These are phyloP conservation scores for Tetradesmus obliquus DNA, from an alignment of 139 green algal genomes.

Conservation along the genomic window DNA sequence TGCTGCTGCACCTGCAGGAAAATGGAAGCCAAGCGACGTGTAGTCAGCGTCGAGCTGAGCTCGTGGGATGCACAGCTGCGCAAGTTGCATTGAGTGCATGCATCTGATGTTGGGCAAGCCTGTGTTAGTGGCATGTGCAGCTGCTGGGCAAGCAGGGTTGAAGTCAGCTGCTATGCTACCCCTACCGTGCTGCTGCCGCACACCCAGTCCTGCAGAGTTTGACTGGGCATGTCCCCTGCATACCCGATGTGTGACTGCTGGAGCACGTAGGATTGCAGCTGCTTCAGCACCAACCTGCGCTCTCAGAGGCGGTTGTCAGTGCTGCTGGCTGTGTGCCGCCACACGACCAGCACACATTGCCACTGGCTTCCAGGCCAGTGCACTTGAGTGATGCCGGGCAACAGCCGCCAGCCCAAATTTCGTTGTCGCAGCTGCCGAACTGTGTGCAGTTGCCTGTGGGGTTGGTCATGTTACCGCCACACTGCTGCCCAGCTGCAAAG, in stretches of 20 bases:
- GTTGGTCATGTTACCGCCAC: constrained; percentile 48
- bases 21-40: background rate
- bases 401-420: constrained; percentile 24
- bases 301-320: background rate
- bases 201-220: no score
- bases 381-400: constrained; percentile 14
- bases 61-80: no score
- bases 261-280: no score
- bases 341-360: constrained; percentile 27
- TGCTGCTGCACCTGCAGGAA: background rate
- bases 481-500: constrained; percentile 31
- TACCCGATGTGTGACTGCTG: background rate
- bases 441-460: background rate
- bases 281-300: background rate
- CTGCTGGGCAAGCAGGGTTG: background rate
- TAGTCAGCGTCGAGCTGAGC: no score
- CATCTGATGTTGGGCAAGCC: background rate
- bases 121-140: background rate
- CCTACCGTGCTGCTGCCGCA: background rate
- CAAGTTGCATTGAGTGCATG: background rate
- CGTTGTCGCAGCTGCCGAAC: constrained; percentile 43
- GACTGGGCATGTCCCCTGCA: no score
- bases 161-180: background rate
- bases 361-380: background rate
- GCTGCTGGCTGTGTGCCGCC: background rate